Base-by-base conservation (phyloP, 2,329 filamentous ascomycete species). In the Elsinoe ampelina region DNA sequence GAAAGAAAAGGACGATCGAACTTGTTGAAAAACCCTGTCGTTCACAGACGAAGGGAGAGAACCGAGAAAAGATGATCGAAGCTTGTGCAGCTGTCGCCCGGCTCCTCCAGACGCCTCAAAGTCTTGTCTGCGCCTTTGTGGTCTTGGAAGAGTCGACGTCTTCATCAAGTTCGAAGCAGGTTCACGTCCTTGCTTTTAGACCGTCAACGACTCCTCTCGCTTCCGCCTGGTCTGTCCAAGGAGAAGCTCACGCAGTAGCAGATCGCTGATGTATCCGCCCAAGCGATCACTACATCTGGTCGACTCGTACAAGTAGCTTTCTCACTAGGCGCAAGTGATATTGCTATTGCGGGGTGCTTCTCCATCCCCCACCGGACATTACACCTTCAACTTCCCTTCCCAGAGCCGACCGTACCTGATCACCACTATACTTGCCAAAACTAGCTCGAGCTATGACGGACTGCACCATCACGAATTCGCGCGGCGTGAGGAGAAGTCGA, bases 331-430 rank as follows among this genome's bases (percentile, higher is more conserved):
- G 34, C 38, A 26, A 52, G 20, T 26, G 17, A n/a, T 20, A 11
- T 34, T n/a, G 32, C 41, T 26, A 52, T 17, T 50, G 45, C 45
- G 45, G 45, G 45, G 45, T 19, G 26, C 17, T 30, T 50, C 45
- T 13, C 13, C 26, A 15, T 30, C 19, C 48, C 48, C 48, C 48
- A 52, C 34, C 48, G 48, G 48, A 26, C 32, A 17, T 10, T 36
- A 30, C 35, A 19, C 17, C 45, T 34, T 52, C 48, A 52, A 52
- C 48, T 52, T 52, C 48, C 48, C 48, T 52, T 52, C 48, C 26
- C 32, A 52, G 48, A 3, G 26, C 32, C 48, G 48, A 52, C 48
- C 19, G 48, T 52, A 38, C 48, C 48, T 52, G 48, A 52, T 52
- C 48, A 38, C 26, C 48, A 36, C 19, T 26, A 26, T 39, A 39